Evolutionary conservation across 1,284 basidiomycete genomes (phyloP).

Genomic region (Singerocomus inundabilis): DNA sequence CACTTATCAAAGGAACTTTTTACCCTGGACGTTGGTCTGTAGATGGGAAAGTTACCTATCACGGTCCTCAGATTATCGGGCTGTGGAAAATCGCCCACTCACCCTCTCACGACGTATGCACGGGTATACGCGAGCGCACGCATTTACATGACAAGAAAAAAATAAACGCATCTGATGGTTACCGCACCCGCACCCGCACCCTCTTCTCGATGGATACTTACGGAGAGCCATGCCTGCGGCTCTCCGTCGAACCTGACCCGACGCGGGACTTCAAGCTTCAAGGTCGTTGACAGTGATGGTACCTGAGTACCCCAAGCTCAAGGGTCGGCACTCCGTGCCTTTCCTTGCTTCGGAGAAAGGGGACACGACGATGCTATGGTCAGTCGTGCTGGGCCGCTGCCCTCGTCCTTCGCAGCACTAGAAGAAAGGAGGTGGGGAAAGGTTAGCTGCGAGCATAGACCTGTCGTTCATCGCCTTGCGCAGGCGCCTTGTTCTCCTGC

Average conservation of each 20-base stretch:
- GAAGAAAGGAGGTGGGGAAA: too few species aligned
- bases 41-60: not conserved
- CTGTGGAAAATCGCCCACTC: too few species aligned
- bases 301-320: not conserved
- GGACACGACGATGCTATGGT: not conserved
- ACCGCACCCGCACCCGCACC: not conserved
- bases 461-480: too few species aligned
- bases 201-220: not conserved
- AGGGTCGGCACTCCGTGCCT: not conserved
- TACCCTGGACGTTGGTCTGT: not conserved
- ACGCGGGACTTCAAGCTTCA: not conserved
- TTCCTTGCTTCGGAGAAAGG: not conserved
- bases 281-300: not conserved
- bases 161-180: not conserved
- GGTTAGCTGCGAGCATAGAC: too few species aligned
- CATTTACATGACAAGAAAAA: constrained; percentile 1
- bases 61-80: too few species aligned
- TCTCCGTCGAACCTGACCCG: not conserved
- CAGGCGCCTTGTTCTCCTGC: too few species aligned
- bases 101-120: not conserved
- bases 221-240: not conserved
- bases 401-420: too few species aligned
- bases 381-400: too few species aligned
- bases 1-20: not conserved
- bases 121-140: not conserved